A percentile compares a stretch with the other conserved stretches of the same genome.
Evolutionary conservation across 1,139 yeast species (phyloP).

Genomic region (Scheffersomyces titani): DNA sequence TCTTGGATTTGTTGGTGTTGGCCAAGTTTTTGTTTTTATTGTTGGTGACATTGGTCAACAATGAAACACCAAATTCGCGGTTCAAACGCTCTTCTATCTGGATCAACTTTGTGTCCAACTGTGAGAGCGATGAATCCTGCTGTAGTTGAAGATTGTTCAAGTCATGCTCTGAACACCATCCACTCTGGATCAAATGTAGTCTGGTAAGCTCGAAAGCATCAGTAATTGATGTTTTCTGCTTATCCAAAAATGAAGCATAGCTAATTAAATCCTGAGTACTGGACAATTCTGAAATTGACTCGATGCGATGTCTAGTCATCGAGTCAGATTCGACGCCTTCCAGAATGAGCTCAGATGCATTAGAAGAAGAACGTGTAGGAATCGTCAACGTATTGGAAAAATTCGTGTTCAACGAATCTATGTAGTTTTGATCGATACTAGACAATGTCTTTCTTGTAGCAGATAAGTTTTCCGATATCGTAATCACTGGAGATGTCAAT

Average conservation of each 20-base stretch:
- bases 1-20: neutral
- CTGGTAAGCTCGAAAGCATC: conserved; percentile 41
- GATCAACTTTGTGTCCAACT: conserved; percentile 34
- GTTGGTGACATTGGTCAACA: conserved; percentile 12
- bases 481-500: conserved; percentile 41
- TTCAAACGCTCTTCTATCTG: conserved; percentile 35
- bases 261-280: conserved; percentile 33
- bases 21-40: neutral
- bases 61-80: conserved; percentile 25
- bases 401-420: conserved; percentile 23
- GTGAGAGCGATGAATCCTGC: conserved; percentile 30
- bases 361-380: neutral
- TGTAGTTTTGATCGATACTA: conserved; percentile 39
- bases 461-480: conserved; percentile 39
- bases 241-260: conserved; percentile 30
- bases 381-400: conserved; percentile 2
- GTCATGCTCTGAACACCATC: conserved; percentile 50
- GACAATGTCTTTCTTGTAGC: conserved; percentile 30
- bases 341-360: neutral
- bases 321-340: neutral
- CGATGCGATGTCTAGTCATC: conserved; percentile 5
- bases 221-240: conserved; percentile 32
- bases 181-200: conserved; percentile 35
- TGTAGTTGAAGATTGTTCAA: conserved; percentile 42
- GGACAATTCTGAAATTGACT: conserved; percentile 27